A percentile compares a stretch with the other conserved stretches of the same genome.
These are phyloP conservation scores for Kwoniella europaea DNA, from an alignment of 768 basidiomycete genomes.

Conservation along the genomic window DNA sequence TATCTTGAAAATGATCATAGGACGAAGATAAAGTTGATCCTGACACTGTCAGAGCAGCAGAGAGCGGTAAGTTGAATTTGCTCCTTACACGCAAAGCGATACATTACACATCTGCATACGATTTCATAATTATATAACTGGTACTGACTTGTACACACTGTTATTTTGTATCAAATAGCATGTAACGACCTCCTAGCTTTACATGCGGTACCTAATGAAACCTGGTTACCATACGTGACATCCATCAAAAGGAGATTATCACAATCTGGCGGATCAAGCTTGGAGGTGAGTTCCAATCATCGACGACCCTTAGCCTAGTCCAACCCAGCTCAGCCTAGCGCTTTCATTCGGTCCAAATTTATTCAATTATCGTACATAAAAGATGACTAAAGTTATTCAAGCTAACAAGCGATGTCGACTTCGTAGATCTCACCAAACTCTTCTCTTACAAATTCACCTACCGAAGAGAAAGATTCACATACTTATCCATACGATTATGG, in stretches of 20 bases:
- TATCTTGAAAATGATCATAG: neutral
- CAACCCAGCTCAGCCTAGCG: too few species aligned
- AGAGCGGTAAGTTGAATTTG: conserved; percentile 8
- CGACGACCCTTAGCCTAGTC: too few species aligned
- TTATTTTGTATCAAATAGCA: neutral
- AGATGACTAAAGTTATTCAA: too few species aligned
- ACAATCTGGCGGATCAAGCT: conserved; percentile 1
- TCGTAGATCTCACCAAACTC: conserved; percentile 1
- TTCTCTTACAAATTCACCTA: conserved; percentile 12
- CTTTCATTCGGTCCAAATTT: too few species aligned
- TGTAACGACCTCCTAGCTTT: conserved; percentile 21
- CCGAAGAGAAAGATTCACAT: neutral
- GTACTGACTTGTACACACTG: neutral
- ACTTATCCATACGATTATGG: neutral
- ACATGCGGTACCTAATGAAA: conserved; percentile 12
- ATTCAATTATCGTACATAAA: too few species aligned
- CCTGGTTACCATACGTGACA: conserved; percentile 16
- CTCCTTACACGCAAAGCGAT: too few species aligned
- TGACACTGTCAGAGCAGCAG: conserved; percentile 14
- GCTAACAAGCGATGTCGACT: neutral
- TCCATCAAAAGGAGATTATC: conserved; percentile 6
- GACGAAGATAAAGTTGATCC: conserved; percentile 21
- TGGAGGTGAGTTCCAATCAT: conserved; percentile 7
- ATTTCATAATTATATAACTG: neutral
- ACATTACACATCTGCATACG: too few species aligned